phyloP scores from a whole-genome alignment of 1,284 basidiomycete genomes.

The Marasmius tenuissimus region DNA sequence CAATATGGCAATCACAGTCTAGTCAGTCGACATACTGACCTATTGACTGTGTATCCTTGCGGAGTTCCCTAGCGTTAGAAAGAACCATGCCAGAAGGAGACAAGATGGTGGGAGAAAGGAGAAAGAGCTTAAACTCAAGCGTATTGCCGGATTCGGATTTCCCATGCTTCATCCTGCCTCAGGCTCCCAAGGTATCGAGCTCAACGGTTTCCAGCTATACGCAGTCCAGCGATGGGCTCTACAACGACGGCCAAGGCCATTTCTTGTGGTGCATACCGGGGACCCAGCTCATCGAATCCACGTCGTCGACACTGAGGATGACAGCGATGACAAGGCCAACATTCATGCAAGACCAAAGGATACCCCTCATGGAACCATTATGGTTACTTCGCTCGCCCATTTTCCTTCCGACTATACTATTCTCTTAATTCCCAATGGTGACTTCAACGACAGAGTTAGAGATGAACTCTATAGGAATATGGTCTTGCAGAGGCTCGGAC shows the following conservation, averaged over 20 bases:
- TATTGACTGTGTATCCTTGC: too few species aligned
- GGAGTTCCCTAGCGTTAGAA: too few species aligned
- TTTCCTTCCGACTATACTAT: slow-evolving; percentile 84
- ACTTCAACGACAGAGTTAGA: slow-evolving; percentile 52
- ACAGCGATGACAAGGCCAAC: slow-evolving; percentile 59
- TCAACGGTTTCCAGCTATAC: slow-evolving; percentile 71
- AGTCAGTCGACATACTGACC: too few species aligned
- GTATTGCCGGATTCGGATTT: neutral
- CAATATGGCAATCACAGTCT: too few species aligned
- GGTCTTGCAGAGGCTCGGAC: slow-evolving; percentile 75
- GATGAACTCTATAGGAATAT: slow-evolving; percentile 77
- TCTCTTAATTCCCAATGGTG: slow-evolving; percentile 70
- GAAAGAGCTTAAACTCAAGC: too few species aligned
- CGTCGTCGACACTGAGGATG: slow-evolving; percentile 49
- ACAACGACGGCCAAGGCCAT: slow-evolving; percentile 57
- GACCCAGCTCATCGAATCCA: slow-evolving; percentile 66
- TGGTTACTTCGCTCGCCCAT: slow-evolving; percentile 81
- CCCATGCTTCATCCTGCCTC: slow-evolving; percentile 7
- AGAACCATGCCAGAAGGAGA: too few species aligned
- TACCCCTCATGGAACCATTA: slow-evolving; percentile 65
- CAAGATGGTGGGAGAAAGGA: too few species aligned
- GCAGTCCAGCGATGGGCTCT: slow-evolving; percentile 84
- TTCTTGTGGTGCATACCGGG: slow-evolving; percentile 74
- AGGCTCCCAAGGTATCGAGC: slow-evolving; percentile 24
- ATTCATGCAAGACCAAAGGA: slow-evolving; percentile 69